Evolutionary conservation across 768 basidiomycete species (phyloP), one percentile per base, ranked within the genome.

Genomic region (Termitomyces sp.): DNA sequence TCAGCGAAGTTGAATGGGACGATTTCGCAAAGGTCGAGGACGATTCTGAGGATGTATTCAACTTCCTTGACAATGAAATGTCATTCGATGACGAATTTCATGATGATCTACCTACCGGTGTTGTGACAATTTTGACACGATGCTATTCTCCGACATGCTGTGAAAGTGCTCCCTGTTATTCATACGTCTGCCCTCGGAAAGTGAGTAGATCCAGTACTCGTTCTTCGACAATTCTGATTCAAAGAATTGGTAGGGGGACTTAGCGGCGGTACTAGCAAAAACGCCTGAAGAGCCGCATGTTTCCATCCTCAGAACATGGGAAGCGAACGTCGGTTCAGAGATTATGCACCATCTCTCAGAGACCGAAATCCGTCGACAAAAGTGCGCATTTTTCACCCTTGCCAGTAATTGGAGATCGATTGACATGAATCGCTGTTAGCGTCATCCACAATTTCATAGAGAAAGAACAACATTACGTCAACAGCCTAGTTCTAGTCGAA

Each of bases 1-100:
- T 97, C 71, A 92, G 92, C 67, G 96, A 98, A 68, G 94, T 98
- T 7, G 94, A 98, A 67, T 96, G 94, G 92, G 92, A 90, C 26
- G 85, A 36, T 12, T 39, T 16, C 86, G 44, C 83, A 86, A 20
- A 77, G 86, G 1, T 97, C 53, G 84, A 89, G 58, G 94, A 95
- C 66, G 86, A 89, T 4, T 88, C 94, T 4, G 94, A 94, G 65
- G 91, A 94, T 60, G 92, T 97, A 5, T 97, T 90, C 73, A 90
- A 88, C 79, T 96, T 97, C 70, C 75, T 92, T 67, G 92, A 92
- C 59, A 93, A 95, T 60, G 78, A 81, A 39, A 85, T 86, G 53
- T 85, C 85, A 26, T 70, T 71, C 27, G 83, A 83, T 1, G 86
- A 87, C 59, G 72, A 76, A 1, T 74, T 79, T 14, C 76, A 77